Base-by-base conservation (phyloP, 2,329 filamentous ascomycete species). In the Clonostachys byssicola region DNA sequence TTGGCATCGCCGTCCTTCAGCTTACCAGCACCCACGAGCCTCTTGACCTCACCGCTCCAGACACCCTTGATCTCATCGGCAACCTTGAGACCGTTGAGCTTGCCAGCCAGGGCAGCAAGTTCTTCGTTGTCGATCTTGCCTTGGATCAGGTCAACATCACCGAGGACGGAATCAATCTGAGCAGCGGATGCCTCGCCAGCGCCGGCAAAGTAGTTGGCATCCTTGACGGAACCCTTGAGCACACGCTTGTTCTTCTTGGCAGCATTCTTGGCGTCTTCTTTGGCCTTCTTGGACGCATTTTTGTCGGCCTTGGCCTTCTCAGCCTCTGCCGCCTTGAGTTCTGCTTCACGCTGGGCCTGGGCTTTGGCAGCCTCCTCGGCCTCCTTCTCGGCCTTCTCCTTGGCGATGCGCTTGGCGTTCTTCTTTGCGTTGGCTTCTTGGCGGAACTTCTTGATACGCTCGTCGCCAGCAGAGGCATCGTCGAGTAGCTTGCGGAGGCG, bases 211-310 rank as follows among this genome's bases (percentile, higher is more conserved):
- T 99, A 99, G 79, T 96, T 96, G 61, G 89, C 92, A 57, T 99
- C 94, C 80, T 99, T 99, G 71, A 92, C 88, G 55, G 89, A 91
- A 52, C 83, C 85, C 70, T 95, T 91, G 59, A 99, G 85, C 43
- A 97, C 88, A 77, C 94, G 90, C 83, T 96, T 96, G 83, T 99
- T 99, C 88, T 99, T 99, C 88, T 99, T 99, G 61, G 94, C 88
- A 13, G 94, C 94, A 63, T 91, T 96, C 85, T 99, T 99, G 49
- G 94, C 94, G 3, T 92, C 92, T 72, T 99, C 94, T 78, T 97
- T 99, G 51, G 88, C 86, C 81, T 99, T 99, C 83, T 97, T 99
- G 61, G 75, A 75, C 53, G 87, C 80, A 57, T 92, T 91, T 57
- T 88, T 88, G 49, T 90, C 85, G 6, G 78, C 80, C 80, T 97